Base-by-base conservation (phyloP, 257 asterid species). In the Solanum tarijense region DNA sequence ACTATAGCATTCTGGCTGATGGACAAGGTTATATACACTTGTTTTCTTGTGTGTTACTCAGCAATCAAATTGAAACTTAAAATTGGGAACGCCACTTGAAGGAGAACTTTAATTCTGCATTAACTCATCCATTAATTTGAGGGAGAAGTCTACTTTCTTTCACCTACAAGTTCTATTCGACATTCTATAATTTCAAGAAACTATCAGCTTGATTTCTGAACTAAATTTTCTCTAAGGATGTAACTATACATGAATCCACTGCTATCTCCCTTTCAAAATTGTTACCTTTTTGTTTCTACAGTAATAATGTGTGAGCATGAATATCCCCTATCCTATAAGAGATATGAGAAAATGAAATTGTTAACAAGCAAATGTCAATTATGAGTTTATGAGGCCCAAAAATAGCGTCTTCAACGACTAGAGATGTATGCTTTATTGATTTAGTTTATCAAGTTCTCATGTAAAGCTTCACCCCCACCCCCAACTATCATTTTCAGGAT, bases 1-100 rank as follows among this genome's bases (percentile, higher is more conserved):
- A 97, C 99, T 87, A 95, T 97, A 87, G 99, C 99, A 86, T 97
- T 97, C 92, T 95, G 99, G 99, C 90, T 97, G 93, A 97, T 97
- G 99, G 99, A 97, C 91, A 97, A 97, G 99, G 99, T 97, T 84
- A 31, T 87, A 48, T 86, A 91, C 75, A 27, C 88, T 75, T 88
- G 25, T 7, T 20, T 55, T 41, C 46, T 52, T 38, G 25, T 41
- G 32, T 4, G 10, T 88, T 74, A 68, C 66, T 84, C 71, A 58
- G 66, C 72, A 18, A 14, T 85, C 66, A n/a, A 34, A 81, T 27
- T 39, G 87, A 18, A 66, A 66, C 29, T 85, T 71, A 35, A 81
- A 65, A 52, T 86, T 86, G 83, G 12, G 35, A 32, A 71, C 43
- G 72, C 62, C 66, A 43, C 66, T 86, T 43, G 83, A 86, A 71